These are phyloP conservation scores for Rheum nobile DNA, from an alignment of 148 eudicot species.

Conservation along the genomic window DNA sequence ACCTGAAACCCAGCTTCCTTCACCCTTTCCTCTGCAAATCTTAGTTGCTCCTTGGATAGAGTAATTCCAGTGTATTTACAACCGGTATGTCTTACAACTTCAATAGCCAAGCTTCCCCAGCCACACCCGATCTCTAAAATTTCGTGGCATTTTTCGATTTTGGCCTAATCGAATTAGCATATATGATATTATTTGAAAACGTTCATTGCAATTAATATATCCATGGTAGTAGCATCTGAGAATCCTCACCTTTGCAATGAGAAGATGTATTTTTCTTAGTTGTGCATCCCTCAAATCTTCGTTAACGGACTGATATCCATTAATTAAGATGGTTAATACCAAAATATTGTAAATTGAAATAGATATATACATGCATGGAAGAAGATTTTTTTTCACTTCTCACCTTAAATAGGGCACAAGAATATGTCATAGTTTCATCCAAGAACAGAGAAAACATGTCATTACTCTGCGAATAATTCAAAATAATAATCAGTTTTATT, in stretches of 20 bases:
- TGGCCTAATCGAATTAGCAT: conserved; percentile 36
- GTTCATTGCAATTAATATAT: background rate
- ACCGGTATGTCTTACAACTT: conserved; percentile 78
- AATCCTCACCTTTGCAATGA: conserved; percentile 51
- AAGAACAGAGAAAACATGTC: conserved; percentile 82
- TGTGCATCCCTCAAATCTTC: conserved; percentile 86
- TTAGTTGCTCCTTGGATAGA: conserved; percentile 68
- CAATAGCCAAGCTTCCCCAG: conserved; percentile 94
- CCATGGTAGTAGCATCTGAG: background rate
- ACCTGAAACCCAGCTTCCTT: conserved; percentile 93
- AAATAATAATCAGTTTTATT: background rate
- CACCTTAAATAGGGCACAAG: conserved; percentile 89
- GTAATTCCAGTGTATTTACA: conserved; percentile 95
- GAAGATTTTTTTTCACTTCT: conserved; percentile 8
- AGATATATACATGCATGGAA: background rate
- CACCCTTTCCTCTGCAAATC: conserved; percentile 64
- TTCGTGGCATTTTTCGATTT: conserved; percentile 54
- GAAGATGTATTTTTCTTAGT: conserved; percentile 50
- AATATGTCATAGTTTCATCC: conserved; percentile 97
- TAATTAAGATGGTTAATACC: background rate
- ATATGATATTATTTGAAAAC: background rate
- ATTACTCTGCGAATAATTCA: conserved; percentile 48
- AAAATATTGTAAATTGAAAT: background rate
- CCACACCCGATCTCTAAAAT: conserved; percentile 93
- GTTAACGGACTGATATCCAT: conserved; percentile 34